Evolutionary conservation across 441 rosid species (phyloP), one percentile per base, ranked within the genome.

Genomic region (Jatropha podagrica): DNA sequence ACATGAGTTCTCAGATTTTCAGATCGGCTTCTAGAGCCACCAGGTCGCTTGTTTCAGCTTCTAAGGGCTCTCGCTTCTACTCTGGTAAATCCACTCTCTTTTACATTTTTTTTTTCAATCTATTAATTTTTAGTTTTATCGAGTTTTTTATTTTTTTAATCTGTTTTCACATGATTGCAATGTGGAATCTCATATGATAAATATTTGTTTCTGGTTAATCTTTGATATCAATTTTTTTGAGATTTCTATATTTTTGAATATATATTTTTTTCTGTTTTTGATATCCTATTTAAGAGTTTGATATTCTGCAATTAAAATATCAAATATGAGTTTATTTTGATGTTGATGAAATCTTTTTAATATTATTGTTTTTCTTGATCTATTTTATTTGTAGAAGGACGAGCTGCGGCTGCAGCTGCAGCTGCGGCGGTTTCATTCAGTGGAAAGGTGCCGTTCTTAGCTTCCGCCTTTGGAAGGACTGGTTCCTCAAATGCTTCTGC

Each of bases 21-120:
- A 90, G 95, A 88, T 92, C 95, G 79, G 94, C 89, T 82, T 89
- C 94, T 63, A 88, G 82, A 79, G 94, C 93, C 58, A 89, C 92
- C 18, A 88, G 89, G 85, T 86, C 97, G 79, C 84, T 92, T 79
- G 90, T 87, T 27, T 78, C 84, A 73, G 92, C 95, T 66, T 78
- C 97, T 51, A 93, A 88, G 84, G 81, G 76, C 83, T 77, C 93
- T 59, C 88, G 92, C 54, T 82, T 86, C 75, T 89, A 77, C 96
- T 83, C 97, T n/a, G 98, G 98, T 93, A 83, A 32, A 18, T 26
- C 13, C 48, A 15, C 13, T 63, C 68, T 66, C 5, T 54, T 56
- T 38, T 38, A 4, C 41, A 18, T 15, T 15, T 64, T 37, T 0
- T 74, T 12, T 54, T 59, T 41, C 0, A 49, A 20, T 49, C 7